Evolutionary conservation across 192 early-diverging fungal species (phyloP).

Genomic region (Cladochytrium replicatum): DNA sequence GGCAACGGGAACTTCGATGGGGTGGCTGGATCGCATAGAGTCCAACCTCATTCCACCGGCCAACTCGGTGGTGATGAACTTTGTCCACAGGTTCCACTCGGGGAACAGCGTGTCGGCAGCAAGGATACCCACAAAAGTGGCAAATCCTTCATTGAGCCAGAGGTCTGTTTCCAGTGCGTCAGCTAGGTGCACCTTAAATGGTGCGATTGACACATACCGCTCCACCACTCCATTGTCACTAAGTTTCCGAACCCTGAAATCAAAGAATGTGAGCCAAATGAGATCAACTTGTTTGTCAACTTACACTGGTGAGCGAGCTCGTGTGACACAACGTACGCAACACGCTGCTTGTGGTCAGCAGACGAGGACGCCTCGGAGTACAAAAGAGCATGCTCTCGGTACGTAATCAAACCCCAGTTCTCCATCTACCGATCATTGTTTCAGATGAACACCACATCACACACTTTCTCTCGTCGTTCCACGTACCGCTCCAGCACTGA

Average conservation of each 20-base stretch:
- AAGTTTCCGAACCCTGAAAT: constrained; percentile 74
- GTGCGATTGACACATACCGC: constrained; percentile 10
- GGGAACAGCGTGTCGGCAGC: constrained; percentile 86
- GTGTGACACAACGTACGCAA: constrained; percentile 87
- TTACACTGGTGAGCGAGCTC: constrained; percentile 72
- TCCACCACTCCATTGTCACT: constrained; percentile 97
- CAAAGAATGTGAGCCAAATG: constrained; percentile 11
- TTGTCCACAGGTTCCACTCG: constrained; percentile 88
- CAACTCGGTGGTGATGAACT: constrained; percentile 72
- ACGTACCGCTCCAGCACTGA: constrained; percentile 69
- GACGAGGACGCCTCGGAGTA: constrained; percentile 71
- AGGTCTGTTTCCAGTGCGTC: constrained; percentile 60
- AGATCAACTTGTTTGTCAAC: constrained; percentile 1
- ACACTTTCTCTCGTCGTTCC: background rate
- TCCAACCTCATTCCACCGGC: constrained; percentile 69
- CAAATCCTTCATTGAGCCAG: constrained; percentile 98
- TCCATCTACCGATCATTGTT: too few species aligned
- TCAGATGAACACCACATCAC: constrained; percentile 21
- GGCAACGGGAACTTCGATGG: constrained; percentile 81
- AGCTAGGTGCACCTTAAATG: too few species aligned
- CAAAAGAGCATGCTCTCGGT: constrained; percentile 73
- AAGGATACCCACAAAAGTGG: constrained; percentile 87
- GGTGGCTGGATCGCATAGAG: constrained; percentile 76
- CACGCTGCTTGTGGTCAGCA: constrained; percentile 64
- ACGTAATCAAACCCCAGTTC: constrained; percentile 96